Base-by-base conservation (phyloP, 352 stramenopile genomes). In the Phytophthora litchii region DNA sequence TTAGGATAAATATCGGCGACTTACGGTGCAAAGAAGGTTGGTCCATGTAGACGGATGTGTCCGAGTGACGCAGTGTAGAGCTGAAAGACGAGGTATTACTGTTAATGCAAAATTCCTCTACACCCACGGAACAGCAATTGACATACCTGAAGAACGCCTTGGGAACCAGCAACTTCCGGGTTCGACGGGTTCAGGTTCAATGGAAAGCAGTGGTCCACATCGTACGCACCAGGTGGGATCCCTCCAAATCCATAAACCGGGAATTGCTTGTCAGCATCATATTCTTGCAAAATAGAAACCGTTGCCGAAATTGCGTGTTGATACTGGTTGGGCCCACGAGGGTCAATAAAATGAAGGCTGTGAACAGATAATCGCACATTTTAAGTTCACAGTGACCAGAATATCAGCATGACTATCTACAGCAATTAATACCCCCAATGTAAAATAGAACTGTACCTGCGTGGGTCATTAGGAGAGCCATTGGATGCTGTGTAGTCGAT, bases 131-230 rank as follows among this genome's bases (percentile, higher is more conserved):
- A 27, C 23, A 13, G 3, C 3, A 21, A 36, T 10, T 16, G 23
- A 27, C 13, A n/a, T 54, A 88, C 77, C 59, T 91, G 60, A 25
- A 95, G 72, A 4, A 96, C 82, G 32, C 88, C 88, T 23, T 92
- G 55, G 13, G 84, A 73, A 10, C 85, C 85, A 10, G 66, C 51
- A 42, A 95, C 88, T 60, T 95, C 86, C 4, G 80, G 80, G 16
- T 88, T 85, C 4, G 72, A 79, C 29, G 74, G 70, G 37, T 92
- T 86, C 21, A 85, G 51, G 51, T 86, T 91, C 11, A 96, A 70
- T 13, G 91, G 79, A 70, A 98, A 99, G 70, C 91, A 98, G 66
- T 99, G 93, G 31, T 88, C 62, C 23, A 97, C 88, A 11, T 83
- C 71, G 12, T 60, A 53, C 10, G 58, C 62, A 31, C 78, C 82